phyloP scores from a whole-genome alignment of 2,329 filamentous ascomycete genomes.

The Colletotrichum navitas region DNA sequence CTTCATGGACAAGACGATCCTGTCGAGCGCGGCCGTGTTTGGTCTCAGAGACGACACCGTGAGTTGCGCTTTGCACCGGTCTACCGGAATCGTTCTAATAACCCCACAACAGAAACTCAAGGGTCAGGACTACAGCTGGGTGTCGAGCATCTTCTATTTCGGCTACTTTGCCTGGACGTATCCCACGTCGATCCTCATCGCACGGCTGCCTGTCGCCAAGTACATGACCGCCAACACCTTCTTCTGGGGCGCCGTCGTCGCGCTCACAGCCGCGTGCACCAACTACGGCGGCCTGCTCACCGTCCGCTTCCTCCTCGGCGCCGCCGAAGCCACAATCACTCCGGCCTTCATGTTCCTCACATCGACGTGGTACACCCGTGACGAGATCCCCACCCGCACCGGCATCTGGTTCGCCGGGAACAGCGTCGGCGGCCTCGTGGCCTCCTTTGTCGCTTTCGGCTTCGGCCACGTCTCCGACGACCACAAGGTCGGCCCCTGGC shows the following conservation, averaged over 20 bases:
- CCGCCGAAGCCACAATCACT: conserved; percentile 66
- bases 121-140: conserved; percentile 68
- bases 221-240: conserved; percentile 62
- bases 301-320: conserved; percentile 65
- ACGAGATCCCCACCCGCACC: conserved; percentile 66
- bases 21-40: conserved; percentile 69
- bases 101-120: conserved; percentile 67
- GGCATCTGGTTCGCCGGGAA: conserved; percentile 70
- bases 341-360: conserved; percentile 69
- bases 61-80: conserved; percentile 3
- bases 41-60: conserved; percentile 63
- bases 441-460: conserved; percentile 66
- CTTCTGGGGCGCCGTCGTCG: conserved; percentile 64
- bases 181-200: conserved; percentile 62
- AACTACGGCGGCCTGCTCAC: conserved; percentile 64
- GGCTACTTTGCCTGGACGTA: conserved; percentile 65
- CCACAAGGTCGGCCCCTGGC: conserved; percentile 62
- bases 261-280: conserved; percentile 59
- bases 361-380: conserved; percentile 68
- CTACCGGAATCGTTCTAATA: conserved; percentile 38
- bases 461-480: conserved; percentile 64
- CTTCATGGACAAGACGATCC: conserved; percentile 72
- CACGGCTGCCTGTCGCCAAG: conserved; percentile 61
- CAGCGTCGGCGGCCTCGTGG: conserved; percentile 60
- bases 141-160: conserved; percentile 54